Evolutionary conservation across 805 yeast species (phyloP), one percentile per base, ranked within the genome.

Genomic region (Hyphopichia homilentoma): DNA sequence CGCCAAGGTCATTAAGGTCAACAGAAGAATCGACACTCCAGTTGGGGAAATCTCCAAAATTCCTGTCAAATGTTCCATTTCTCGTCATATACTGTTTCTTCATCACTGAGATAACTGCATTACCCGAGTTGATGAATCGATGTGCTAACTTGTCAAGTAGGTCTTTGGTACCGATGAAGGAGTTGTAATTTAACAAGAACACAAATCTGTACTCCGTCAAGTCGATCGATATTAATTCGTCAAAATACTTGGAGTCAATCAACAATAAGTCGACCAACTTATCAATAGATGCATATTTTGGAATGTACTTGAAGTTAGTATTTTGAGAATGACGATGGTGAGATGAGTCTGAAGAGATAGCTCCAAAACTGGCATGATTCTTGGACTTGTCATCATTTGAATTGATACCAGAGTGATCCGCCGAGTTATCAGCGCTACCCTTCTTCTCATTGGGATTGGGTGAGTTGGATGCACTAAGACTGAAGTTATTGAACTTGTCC

Each of bases 211-310:
- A 67, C 41, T 66, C 73, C 1, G 61, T 52, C 35, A 64, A 52
- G 36, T 65, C 68, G 19, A 67, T 37, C 6, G 46, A 39, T n/a
- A 61, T 48, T 8, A 46, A 39, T 11, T 55, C 58, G 30, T 58
- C 59, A 77, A 87, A 34, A 74, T 77, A 44, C 73, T 74, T 24
- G 74, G 81, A 14, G 84, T 90, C 52, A 75, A 68, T 48, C 4
- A 90, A 87, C 32, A 90, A 59, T 15, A 89, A 69, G 55, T 90
- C 97, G 34, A 88, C 69, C 45, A 90, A 68, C 44, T 79, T 77
- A 27, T 85, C 93, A 35, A 86, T 58, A 1, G 84, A 71, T 1
- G 93, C 93, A 44, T 48, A 58, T 31, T 61, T 59, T 3, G 70
- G 70, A 21, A 64, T 54, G 36, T 46, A 57, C 27, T 41, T 47